Base-by-base conservation (phyloP, 176 grass and related monocot species). In the Areca catechu region DNA sequence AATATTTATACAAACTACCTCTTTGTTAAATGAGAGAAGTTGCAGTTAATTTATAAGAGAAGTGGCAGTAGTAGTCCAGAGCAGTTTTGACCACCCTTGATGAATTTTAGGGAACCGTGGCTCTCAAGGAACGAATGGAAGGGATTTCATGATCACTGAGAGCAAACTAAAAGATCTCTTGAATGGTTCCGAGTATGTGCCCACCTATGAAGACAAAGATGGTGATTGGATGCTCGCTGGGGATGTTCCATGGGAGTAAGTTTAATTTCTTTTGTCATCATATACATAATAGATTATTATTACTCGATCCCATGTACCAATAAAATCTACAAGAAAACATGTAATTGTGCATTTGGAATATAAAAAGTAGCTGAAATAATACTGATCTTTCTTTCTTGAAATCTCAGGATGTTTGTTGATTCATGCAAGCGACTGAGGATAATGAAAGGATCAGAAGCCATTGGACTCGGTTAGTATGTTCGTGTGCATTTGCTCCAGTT, bases 391-490 rank as follows among this genome's bases (percentile, higher is more conserved):
- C 3, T 16, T 28, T 4, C 5, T 27, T 9, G 9, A 2, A 43
- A 37, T 80, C 54, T 34, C 78, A 98, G 87, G 76, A 98, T 98
- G 93, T 98, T 98, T 78, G 93, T 98, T 22, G 87, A 85, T 48
- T 92, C 87, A 72, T 98, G 93, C 87, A 92, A 85, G 55, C 93
- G 93, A 55, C 80, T 98, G 68, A 71, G 93, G 74, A 98, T 98
- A 79, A 98, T 92, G 93, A 98, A 85, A 80, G 79, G 87, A 70
- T 92, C 93, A 20, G 93, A 98, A 80, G 93, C 93, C 54, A 88
- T 92, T 23, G 93, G 87, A 68, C 87, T 98, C 53, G 84, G 93
- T 98, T 43, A 82, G 80, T 85, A 19, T 60, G 43, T 73, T 79
- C 4, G 56, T 22, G 29, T 34, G 20, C 60, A 48, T 79, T 79